Evolutionary conservation across 495 filamentous ascomycete species (phyloP).

Genomic region (Aspergillus hancockii): DNA sequence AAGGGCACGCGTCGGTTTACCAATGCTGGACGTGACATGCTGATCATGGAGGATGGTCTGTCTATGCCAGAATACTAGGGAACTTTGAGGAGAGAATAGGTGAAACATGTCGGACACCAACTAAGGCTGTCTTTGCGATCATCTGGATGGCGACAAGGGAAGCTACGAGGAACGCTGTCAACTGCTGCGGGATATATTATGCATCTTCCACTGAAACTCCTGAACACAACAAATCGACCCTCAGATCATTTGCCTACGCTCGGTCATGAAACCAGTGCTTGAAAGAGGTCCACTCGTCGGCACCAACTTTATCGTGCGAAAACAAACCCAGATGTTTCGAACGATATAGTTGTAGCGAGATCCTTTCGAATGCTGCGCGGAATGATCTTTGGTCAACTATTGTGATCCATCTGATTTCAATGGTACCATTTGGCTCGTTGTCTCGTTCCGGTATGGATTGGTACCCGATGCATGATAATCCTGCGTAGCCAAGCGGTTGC

Average conservation of each 20-base stretch:
- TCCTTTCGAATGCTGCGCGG: constrained; percentile 31
- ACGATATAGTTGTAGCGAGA: constrained; percentile 46
- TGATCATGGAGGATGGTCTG: constrained; percentile 40
- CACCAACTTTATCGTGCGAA: constrained; percentile 37
- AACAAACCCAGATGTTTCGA: constrained; percentile 29
- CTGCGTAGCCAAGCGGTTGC: constrained; percentile 11
- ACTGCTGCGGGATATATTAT: constrained; percentile 4
- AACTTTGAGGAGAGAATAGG: constrained; percentile 33
- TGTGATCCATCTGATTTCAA: constrained; percentile 18
- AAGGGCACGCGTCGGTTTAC: constrained; percentile 47
- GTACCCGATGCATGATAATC: constrained; percentile 22
- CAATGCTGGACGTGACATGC: constrained; percentile 46
- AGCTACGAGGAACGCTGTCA: background rate
- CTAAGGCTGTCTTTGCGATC: constrained; percentile 32
- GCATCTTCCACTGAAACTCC: constrained; percentile 19
- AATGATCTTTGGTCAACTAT: constrained; percentile 27
- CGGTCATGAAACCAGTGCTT: constrained; percentile 30
- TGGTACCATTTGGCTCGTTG: constrained; percentile 37
- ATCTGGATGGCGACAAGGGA: background rate
- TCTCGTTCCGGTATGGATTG: constrained; percentile 41
- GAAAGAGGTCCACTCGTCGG: constrained; percentile 51
- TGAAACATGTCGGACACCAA: constrained; percentile 36
- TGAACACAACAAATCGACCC: constrained; percentile 39
- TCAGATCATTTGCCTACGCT: constrained; percentile 35
- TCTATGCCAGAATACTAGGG: constrained; percentile 30